These are phyloP conservation scores for Podosphaera aphanis DNA, from an alignment of 2,329 filamentous ascomycete genomes.

Conservation along the genomic window DNA sequence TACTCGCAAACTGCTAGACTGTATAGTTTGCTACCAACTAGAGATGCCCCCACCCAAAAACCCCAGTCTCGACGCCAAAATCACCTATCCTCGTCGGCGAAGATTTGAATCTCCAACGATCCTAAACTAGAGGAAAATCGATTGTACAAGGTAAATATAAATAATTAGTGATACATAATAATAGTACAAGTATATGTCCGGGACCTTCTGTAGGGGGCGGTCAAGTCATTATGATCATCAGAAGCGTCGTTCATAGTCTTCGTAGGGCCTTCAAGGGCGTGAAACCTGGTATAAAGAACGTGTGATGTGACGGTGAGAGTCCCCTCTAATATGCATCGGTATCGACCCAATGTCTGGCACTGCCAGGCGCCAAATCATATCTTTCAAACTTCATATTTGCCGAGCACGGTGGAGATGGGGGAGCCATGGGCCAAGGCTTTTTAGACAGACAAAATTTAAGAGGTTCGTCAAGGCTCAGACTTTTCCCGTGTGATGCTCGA, in stretches of 20 bases:
- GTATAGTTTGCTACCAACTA: neutral
- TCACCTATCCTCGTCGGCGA: neutral
- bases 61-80: neutral
- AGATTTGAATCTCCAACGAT: neutral
- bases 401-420: neutral
- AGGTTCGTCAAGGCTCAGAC: constrained; percentile 26
- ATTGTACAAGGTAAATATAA: neutral
- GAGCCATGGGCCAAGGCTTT: constrained; percentile 16
- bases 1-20: neutral
- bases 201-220: neutral
- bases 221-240: neutral
- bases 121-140: neutral
- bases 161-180: neutral
- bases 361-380: neutral
- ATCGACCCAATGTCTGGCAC: neutral
- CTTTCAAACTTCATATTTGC: neutral
- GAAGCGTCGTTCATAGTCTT: neutral
- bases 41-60: neutral
- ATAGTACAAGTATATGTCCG: neutral
- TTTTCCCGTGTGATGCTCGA: constrained; percentile 43
- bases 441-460: constrained; percentile 24
- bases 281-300: neutral
- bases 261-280: neutral
- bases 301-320: neutral
- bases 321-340: neutral